Percentiles rank a stretch among this genome's conserved stretches.
Evolutionary conservation across 192 early-diverging fungal species (phyloP).

Genomic region (Funneliformis mosseae): DNA sequence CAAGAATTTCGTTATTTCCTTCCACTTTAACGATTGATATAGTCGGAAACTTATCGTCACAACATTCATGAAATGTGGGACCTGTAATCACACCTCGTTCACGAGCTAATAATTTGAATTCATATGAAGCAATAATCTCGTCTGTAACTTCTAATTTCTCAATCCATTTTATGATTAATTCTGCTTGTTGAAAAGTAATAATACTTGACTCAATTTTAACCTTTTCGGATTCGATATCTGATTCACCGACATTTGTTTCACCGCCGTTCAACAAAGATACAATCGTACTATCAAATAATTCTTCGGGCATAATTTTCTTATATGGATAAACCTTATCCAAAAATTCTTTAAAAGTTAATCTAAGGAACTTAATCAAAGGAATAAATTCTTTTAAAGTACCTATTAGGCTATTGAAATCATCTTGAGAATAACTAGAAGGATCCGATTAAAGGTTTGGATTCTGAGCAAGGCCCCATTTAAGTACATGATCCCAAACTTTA

Average conservation of each 20-base stretch:
- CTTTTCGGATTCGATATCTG: background rate
- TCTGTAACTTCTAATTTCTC: no score
- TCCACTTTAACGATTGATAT: no score
- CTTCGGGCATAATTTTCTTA: background rate
- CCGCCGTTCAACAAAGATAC: background rate
- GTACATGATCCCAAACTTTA: background rate
- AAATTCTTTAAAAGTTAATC: background rate
- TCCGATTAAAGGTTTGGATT: background rate
- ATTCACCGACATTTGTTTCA: no score
- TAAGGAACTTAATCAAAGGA: background rate
- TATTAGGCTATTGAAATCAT: background rate
- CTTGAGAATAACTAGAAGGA: background rate
- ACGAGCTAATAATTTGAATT: no score
- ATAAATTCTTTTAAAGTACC: background rate
- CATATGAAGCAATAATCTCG: no score
- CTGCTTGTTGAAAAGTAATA: no score
- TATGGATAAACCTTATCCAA: background rate
- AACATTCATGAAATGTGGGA: no score
- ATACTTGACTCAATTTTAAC: background rate
- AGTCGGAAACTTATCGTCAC: no score
- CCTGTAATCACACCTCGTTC: no score
- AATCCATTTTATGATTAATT: no score
- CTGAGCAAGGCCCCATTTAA: background rate
- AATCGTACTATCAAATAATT: background rate
- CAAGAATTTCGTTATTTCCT: no score